Conservation (phyloP, 2,329 filamentous ascomycete genomes). For the Fusarium cicatricum region DNA sequence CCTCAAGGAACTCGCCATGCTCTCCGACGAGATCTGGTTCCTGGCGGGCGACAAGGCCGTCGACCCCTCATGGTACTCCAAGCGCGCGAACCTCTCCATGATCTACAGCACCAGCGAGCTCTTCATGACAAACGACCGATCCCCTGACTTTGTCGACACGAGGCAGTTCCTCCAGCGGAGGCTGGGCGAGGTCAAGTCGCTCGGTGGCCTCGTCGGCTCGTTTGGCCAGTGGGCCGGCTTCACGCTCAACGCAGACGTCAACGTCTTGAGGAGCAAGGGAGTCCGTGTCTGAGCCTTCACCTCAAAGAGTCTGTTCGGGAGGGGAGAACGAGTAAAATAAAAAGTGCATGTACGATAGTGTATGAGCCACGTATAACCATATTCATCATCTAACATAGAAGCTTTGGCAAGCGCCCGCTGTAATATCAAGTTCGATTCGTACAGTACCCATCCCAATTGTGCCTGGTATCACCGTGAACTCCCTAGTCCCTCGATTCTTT, state of each 20-base stretch:
- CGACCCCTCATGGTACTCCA: conserved; percentile 86
- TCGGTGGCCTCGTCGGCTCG: conserved; percentile 69
- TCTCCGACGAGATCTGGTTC: conserved; percentile 94
- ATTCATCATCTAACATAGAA: conserved; percentile 24
- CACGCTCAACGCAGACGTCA: conserved; percentile 78
- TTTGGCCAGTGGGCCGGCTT: conserved; percentile 84
- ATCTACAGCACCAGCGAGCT: conserved; percentile 80
- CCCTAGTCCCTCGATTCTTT: conserved; percentile 1
- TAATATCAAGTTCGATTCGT: conserved; percentile 22
- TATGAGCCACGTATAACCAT: conserved; percentile 36
- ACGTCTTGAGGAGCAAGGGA: conserved; percentile 88
- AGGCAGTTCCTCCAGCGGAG: conserved; percentile 80
- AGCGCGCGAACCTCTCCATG: conserved; percentile 63
- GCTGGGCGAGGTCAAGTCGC: conserved; percentile 70
- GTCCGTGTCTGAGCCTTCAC: conserved; percentile 69
- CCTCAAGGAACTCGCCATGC: conserved; percentile 77
- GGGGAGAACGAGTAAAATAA: not conserved
- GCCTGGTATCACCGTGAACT: conserved; percentile 27
- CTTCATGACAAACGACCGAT: conserved; percentile 92
- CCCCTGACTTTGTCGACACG: conserved; percentile 77
- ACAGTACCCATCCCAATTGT: conserved; percentile 10
- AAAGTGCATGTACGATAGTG: conserved; percentile 38
- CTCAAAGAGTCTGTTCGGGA: not conserved
- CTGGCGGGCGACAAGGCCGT: conserved; percentile 83
- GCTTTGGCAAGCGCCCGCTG: conserved; percentile 14